Conservation (phyloP, 176 grass and related monocot species). For the Elymus sibiricus region DNA sequence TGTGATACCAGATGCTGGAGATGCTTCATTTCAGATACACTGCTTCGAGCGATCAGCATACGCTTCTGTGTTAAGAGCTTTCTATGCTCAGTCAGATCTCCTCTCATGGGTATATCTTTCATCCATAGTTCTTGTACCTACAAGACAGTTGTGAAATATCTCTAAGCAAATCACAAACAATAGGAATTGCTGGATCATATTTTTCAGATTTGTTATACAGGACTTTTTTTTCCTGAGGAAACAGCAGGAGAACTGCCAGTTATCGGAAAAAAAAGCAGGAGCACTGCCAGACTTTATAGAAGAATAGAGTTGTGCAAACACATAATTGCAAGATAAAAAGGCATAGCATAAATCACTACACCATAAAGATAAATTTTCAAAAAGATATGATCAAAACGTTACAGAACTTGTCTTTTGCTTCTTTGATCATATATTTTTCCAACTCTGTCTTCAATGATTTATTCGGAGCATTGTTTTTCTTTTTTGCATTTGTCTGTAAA, state of each 20-base stretch:
- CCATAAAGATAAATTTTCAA: not conserved
- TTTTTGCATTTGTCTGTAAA: not conserved
- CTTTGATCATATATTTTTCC: not conserved
- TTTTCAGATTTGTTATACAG: not conserved
- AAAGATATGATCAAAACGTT: not conserved
- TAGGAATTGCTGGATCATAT: slow-evolving; percentile 1
- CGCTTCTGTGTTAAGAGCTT: slow-evolving; percentile 62
- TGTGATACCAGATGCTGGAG: slow-evolving; percentile 28
- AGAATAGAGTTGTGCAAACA: not conserved
- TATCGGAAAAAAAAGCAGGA: not conserved
- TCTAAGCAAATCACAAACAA: not conserved
- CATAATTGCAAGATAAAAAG: not conserved
- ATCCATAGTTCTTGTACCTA: not conserved
- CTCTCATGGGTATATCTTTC: slow-evolving; percentile 57
- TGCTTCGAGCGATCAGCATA: slow-evolving; percentile 63
- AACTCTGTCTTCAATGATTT: not conserved
- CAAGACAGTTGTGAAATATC: not conserved
- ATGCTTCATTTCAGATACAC: slow-evolving; percentile 54
- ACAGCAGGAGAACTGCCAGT: not conserved
- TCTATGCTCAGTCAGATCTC: slow-evolving; percentile 47
- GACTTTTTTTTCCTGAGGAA: not conserved
- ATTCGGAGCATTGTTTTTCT: not conserved
- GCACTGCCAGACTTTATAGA: not conserved
- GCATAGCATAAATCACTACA: not conserved
- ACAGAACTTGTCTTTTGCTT: not conserved